A percentile compares a stretch with the other conserved stretches of the same genome.
phyloP scores from a whole-genome alignment of 768 basidiomycete genomes.

The Trametes meyenii region DNA sequence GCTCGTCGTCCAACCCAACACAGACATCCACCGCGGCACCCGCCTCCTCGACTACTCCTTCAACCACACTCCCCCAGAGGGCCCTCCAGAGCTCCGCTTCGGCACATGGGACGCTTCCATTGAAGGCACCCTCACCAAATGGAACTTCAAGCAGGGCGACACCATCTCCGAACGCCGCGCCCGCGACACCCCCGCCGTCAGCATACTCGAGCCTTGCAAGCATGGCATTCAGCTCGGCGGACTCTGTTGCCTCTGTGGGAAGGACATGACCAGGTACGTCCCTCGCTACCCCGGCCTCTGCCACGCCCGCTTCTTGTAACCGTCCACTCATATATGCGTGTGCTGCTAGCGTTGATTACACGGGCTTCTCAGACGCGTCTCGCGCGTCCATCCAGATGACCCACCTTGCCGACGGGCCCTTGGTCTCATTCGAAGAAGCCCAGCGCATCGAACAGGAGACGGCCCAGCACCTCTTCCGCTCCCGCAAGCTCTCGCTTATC shows the following conservation, averaged over 20 bases:
- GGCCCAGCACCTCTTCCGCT: slow-evolving; percentile 72
- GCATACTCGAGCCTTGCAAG: slow-evolving; percentile 89
- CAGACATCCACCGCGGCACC: slow-evolving; percentile 65
- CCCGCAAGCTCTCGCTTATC: slow-evolving; percentile 87
- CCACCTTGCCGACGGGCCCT: slow-evolving; percentile 88
- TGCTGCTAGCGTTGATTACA: slow-evolving; percentile 72
- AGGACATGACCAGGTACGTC: slow-evolving; percentile 88
- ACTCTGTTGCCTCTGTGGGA: slow-evolving; percentile 91
- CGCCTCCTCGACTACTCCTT: slow-evolving; percentile 87
- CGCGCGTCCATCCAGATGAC: slow-evolving; percentile 93
- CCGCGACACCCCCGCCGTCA: slow-evolving; percentile 60
- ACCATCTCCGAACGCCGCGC: slow-evolving; percentile 61
- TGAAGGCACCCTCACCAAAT: slow-evolving; percentile 74
- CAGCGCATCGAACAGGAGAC: slow-evolving; percentile 85
- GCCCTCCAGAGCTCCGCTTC: slow-evolving; percentile 68
- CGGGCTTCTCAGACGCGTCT: slow-evolving; percentile 82
- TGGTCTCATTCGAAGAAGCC: slow-evolving; percentile 91
- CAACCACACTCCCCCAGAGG: slow-evolving; percentile 53
- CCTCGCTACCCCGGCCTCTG: slow-evolving; percentile 2
- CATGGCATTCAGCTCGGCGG: slow-evolving; percentile 93
- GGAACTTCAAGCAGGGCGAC: slow-evolving; percentile 71
- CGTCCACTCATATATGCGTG: not conserved
- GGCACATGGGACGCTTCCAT: slow-evolving; percentile 91
- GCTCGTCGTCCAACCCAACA: slow-evolving; percentile 52
- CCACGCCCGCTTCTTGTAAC: slow-evolving; percentile 19